Evolutionary conservation across 495 filamentous ascomycete genomes (phyloP), one percentile per base, ranked within the genome.

Genomic region (Aspergillus sclerotioniger): DNA sequence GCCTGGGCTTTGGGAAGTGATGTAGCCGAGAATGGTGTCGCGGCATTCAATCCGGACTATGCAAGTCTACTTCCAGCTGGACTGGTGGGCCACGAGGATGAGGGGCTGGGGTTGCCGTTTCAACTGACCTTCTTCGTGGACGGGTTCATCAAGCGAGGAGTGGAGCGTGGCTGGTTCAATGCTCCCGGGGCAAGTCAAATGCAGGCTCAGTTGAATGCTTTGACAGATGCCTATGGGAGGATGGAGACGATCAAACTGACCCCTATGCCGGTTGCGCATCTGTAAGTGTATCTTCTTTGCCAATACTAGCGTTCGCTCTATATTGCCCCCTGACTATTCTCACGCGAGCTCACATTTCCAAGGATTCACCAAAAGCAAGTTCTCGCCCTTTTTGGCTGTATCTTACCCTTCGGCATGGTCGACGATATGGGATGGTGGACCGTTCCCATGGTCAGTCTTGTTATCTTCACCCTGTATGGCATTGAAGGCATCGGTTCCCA

Each of bases 351-450:
- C 12, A 41, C 37, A 41, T n/a, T 43, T 33, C 41, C 13, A 13
- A 85, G 82, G 29, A 89, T 91, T 65, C 88, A 90, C 60, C 84
- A 88, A 61, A 88, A 87, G 62, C 88, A 91, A 69, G 87, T 90
- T 9, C 80, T 91, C 8, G 86, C 84, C 0, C 77, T 90, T 9
- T 91, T 86, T 63, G 84, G 84, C 55, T 82, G 79, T 60, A 81
- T 90, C n/a, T 74, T 91, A 1, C 88, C 88, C 0, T 90, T 91
- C 69, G 87, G 86, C 8, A 83, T 89, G 69, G 85, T 88, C 2
- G 80, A 84, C 32, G 84, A 89, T 35, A 84, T 89, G 78, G 82
- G 79, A 7, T 90, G 92, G 86, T 90, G 84, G 85, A 77, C 84
- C 2, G 76, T 90, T 12, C 83, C 86, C 3, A 81, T 90, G 16